Base-by-base conservation (phyloP, 169 alveolate species). In the Eimeria tenella region DNA sequence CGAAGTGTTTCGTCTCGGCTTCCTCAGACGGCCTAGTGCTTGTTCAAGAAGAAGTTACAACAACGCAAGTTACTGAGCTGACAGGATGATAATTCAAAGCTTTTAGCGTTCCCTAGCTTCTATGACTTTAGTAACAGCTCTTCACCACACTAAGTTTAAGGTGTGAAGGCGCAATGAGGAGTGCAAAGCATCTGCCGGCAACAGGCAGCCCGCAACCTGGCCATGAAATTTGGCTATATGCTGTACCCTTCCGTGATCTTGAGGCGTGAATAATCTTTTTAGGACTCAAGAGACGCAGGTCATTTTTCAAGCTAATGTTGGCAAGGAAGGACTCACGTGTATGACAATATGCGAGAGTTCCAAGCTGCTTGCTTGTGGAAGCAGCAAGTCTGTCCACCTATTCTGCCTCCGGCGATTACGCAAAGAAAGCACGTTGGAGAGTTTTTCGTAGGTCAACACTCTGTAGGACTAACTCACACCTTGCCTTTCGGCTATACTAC, bases 21-120 rank as follows among this genome's bases (percentile, higher is more conserved):
- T 89, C 94, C 71, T 74, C 89, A 42, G 94, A 89, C 21, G 94
- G 94, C 9, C 89, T 89, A 9, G 75, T 89, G 70, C 87, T 89
- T 56, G 88, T 89, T 56, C 94, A 89, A 56, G 94, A 89, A 60
- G 87, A 89, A 89, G 79, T 60, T 83, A 75, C 77, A 42, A 56
- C 62, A 83, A 74, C 90, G 90, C 65, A 56, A 31, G 90, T 60
- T 55, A 25, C 60, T 25, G 8, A 79, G 53, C 60, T 19, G 4
- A 25, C 90, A 58, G 79, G 77, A 2, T 31, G 0, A 31, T 31
- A 31, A 1, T 31, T 31, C 42, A 31, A 2, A 31, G 42, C 42
- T 31, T 2, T 31, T 31, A 31, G 42, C 42, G 42, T 31, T 31
- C 2, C 2, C 42, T 31, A 31, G 0, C 42, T 31, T 31, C 2